Base-by-base conservation (phyloP, 1,139 yeast species). In the Lodderomyces orthopsilosis region DNA sequence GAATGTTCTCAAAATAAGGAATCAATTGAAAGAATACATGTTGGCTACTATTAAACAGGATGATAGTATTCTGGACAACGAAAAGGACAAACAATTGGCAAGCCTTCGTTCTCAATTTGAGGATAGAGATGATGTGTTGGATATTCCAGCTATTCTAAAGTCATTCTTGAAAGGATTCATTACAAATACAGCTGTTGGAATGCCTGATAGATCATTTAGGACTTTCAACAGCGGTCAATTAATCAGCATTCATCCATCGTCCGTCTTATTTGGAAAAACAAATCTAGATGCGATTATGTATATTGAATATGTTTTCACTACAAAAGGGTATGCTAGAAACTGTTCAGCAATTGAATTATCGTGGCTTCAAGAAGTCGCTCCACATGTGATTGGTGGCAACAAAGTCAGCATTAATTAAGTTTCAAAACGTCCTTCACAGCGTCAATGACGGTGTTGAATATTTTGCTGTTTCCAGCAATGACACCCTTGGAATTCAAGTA, bases 121-220 rank as follows among this genome's bases (percentile, higher is more conserved):
- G 17, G 63, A 57, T 10, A 53, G 51, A 0, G 15, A 24, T 12
- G 41, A 38, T 3, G 36, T 74, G 19, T 53, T 79, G 42, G 83
- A 83, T 50, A 75, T 84, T 36, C 78, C 85, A 12, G 61, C 69
- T 2, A 72, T 93, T 4, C 66, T 93, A 43, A 87, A 87, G 58
- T 76, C 90, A 7, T 94, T 94, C 62, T 66, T 94, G 37, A 74
- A 77, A 39, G 98, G 99, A 0, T 93, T 77, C 55, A 75, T 88
- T 24, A 76, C 84, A 45, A 91, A 93, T 60, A 84, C 96, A 0
- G 98, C 98, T 0, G 81, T 93, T 15, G 95, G 97, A 6, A 81
- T 88, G 81, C 96, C 98, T 0, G 98, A 94, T 61, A 75, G 97
- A 55, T 85, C 96, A 2, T 94, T 85, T 65, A 75, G 95, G 58